Base-by-base conservation (phyloP, 345 rosid genomes). In the Microcos paniculata region DNA sequence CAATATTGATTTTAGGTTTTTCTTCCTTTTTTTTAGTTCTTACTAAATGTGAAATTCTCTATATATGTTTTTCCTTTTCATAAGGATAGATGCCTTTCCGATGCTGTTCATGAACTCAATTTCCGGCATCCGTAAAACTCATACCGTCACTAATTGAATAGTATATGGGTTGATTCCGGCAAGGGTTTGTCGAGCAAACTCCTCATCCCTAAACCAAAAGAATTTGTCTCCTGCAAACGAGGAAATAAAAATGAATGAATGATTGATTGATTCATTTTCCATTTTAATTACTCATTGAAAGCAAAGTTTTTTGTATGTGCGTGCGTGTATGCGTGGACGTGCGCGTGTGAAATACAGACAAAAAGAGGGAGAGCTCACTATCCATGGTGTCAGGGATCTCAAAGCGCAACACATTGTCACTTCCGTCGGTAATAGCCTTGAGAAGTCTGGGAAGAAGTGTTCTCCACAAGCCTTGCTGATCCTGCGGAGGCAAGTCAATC, bases 161-260 rank as follows among this genome's bases (percentile, higher is more conserved):
- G 82, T 15, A 18, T 6, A 85, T 5, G 98, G 97, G 38, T 94
- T 94, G 40, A 94, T 86, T 52, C 98, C 96, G 38, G 96, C 88
- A 55, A 94, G 93, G 49, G 89, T 85, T 71, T 94, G 92, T 7
- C 97, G 87, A 51, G 84, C 88, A 21, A 92, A 94, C 66, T 94
- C 97, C 6, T 92, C 96, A 62, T 94, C 97, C 67, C 87, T 79
- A 7, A 88, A 61, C 98, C 98, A 92, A 77, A 91, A 88, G 66
- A 90, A 91, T 51, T 76, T 85, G 76, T 90, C 90, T 80, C 90
- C 97, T 94, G 82, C 70, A 77, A 35, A n/a, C 2, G 11, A 63
- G 51, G 68, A 64, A 70, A 43, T 40, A 24, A 55, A 28, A 13
- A 40, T 5, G 0, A 35, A 35, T 1, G 0, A 35, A 35, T 35